Conservation (phyloP, 768 basidiomycete species). For the Pulveroboletus sp. region DNA sequence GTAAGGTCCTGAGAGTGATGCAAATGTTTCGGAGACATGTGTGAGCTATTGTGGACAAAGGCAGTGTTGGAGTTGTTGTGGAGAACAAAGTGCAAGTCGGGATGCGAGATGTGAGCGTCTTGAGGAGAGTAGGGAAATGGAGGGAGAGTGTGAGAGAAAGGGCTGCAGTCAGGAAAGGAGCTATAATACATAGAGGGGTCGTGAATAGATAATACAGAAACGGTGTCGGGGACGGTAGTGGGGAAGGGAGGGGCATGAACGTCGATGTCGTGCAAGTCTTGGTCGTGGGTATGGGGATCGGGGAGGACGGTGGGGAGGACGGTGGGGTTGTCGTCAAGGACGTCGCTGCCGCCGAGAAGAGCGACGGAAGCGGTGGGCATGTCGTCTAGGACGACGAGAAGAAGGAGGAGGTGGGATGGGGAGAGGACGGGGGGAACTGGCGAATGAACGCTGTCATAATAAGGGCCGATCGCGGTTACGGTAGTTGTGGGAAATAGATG, state of each 20-base stretch:
- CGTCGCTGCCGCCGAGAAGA: conserved; percentile 16
- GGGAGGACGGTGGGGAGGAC: conserved; percentile 16
- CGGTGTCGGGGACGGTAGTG: conserved; percentile 12
- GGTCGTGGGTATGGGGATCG: conserved; percentile 24
- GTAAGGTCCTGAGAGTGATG: conserved; percentile 24
- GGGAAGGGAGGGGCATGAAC: conserved; percentile 25
- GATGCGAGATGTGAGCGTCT: conserved; percentile 22
- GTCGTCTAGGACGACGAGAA: conserved; percentile 7
- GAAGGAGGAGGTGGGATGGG: background rate
- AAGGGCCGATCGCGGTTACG: conserved; percentile 26
- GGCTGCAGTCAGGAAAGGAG: conserved; percentile 23
- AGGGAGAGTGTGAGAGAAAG: conserved; percentile 19
- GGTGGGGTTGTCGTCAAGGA: conserved; percentile 12
- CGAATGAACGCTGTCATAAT: conserved; percentile 28
- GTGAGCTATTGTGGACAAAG: conserved; percentile 20
- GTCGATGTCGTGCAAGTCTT: conserved; percentile 32
- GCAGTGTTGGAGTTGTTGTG: conserved; percentile 13
- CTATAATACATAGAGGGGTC: conserved; percentile 31
- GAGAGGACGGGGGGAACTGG: conserved; percentile 10
- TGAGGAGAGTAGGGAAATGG: conserved; percentile 28
- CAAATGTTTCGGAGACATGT: conserved; percentile 27
- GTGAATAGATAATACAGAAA: conserved; percentile 33
- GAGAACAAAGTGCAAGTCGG: conserved; percentile 27
- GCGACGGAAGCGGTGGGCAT: conserved; percentile 20
- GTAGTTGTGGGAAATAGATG: conserved; percentile 22